Conservation (phyloP, 129 eudicot genomes). For the Flaveria bidentis region DNA sequence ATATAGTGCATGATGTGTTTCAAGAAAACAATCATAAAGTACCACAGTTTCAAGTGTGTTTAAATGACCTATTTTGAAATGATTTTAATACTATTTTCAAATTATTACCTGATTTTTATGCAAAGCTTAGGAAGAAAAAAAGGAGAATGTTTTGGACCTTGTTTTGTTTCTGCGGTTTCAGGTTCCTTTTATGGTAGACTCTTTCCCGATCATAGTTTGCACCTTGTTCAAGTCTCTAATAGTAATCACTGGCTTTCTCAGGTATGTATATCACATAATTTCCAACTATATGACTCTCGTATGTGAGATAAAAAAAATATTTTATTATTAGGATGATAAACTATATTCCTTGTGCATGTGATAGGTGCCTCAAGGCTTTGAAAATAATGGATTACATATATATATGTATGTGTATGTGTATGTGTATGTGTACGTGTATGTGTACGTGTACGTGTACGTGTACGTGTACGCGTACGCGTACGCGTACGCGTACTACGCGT, state of each 20-base stretch:
- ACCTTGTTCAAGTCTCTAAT: background rate
- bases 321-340: background rate
- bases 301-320: background rate
- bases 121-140: background rate
- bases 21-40: background rate
- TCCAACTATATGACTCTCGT: background rate
- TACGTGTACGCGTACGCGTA: too few species aligned
- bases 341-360: background rate
- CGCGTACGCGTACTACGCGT: too few species aligned
- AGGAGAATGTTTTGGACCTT: background rate
- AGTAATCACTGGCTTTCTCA: conserved; percentile 1
- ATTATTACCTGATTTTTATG: background rate
- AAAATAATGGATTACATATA: background rate
- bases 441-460: too few species aligned
- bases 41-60: conserved; percentile 6
- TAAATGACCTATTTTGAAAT: conserved; percentile 3
- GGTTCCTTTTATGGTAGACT: conserved; percentile 1
- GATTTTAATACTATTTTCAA: background rate
- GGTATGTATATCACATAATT: background rate
- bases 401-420: too few species aligned
- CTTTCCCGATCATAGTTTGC: background rate
- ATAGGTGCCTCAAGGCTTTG: conserved; percentile 7
- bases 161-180: background rate
- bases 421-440: too few species aligned
- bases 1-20: background rate